These are phyloP conservation scores for Lipomyces spencermartinsiae DNA, from an alignment of 805 yeast genomes.

Conservation along the genomic window DNA sequence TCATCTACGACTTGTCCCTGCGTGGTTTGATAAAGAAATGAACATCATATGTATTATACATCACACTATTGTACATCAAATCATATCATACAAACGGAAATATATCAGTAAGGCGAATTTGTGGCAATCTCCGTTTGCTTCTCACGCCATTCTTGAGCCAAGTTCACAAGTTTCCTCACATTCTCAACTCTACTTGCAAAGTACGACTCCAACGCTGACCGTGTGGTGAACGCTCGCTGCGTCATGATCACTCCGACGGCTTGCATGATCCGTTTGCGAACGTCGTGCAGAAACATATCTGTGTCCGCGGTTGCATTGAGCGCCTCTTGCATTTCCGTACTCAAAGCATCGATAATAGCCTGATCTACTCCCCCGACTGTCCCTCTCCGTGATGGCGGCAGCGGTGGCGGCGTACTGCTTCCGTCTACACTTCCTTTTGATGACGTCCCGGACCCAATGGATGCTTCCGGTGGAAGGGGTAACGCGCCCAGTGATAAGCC, in stretches of 20 bases:
- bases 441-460: not conserved
- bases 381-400: not conserved
- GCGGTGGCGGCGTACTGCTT: not conserved
- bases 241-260: slow-evolving; percentile 35
- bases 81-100: not conserved
- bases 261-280: slow-evolving; percentile 37
- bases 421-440: not conserved
- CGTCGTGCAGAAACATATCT: slow-evolving; percentile 29
- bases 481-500: slow-evolving; percentile 25
- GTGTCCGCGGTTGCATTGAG: slow-evolving; percentile 8
- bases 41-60: not conserved
- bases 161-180: slow-evolving; percentile 2
- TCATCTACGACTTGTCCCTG: slow-evolving; percentile 42
- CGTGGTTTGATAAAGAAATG: slow-evolving; percentile 28
- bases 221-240: slow-evolving; percentile 36
- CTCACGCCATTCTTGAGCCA: slow-evolving; percentile 7
- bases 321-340: slow-evolving; percentile 7
- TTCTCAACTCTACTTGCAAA: slow-evolving; percentile 17
- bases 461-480: slow-evolving; percentile 15
- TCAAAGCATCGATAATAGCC: slow-evolving; percentile 9
- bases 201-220: slow-evolving; percentile 35
- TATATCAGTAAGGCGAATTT: not conserved
- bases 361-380: slow-evolving; percentile 12
- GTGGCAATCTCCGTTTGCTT: not conserved
- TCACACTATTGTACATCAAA: not conserved